A percentile compares a stretch with the other conserved stretches of the same genome.
Evolutionary conservation across 352 stramenopile genomes (phyloP).

Genomic region (Pythium scleroteichum): DNA sequence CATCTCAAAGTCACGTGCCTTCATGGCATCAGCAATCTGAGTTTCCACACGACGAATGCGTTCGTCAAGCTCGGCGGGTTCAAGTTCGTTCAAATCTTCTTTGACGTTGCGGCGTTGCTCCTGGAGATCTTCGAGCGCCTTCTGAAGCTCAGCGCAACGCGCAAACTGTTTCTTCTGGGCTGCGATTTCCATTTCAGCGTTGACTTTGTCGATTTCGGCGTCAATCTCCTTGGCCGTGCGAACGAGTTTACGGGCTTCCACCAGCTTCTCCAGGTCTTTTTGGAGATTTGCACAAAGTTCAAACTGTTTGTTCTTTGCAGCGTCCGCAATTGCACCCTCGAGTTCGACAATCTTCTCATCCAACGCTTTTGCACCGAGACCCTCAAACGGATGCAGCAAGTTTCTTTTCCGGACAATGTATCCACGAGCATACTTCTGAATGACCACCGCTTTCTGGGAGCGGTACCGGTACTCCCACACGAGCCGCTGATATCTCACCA

Average conservation of each 20-base stretch:
- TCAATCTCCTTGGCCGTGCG: slow-evolving; percentile 89
- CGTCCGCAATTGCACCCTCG: slow-evolving; percentile 77
- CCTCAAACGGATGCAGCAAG: slow-evolving; percentile 76
- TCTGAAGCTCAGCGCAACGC: slow-evolving; percentile 77
- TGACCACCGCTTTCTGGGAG: slow-evolving; percentile 52
- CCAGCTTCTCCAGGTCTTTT: slow-evolving; percentile 78
- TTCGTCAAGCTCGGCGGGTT: slow-evolving; percentile 79
- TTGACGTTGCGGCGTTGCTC: slow-evolving; percentile 75
- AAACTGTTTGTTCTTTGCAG: slow-evolving; percentile 83
- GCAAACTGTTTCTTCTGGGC: slow-evolving; percentile 82
- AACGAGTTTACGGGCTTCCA: slow-evolving; percentile 81
- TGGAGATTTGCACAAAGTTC: slow-evolving; percentile 82
- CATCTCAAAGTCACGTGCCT: slow-evolving; percentile 76
- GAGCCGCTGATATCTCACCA: slow-evolving; percentile 57
- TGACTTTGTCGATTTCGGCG: slow-evolving; percentile 70
- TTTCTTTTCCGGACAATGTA: slow-evolving; percentile 75
- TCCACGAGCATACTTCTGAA: slow-evolving; percentile 76
- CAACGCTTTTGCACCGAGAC: slow-evolving; percentile 74
- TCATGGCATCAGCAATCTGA: slow-evolving; percentile 75
- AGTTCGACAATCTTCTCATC: slow-evolving; percentile 76
- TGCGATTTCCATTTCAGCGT: slow-evolving; percentile 75
- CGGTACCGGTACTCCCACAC: slow-evolving; percentile 54
- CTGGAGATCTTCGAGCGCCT: slow-evolving; percentile 76
- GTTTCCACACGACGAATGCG: slow-evolving; percentile 69
- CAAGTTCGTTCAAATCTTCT: slow-evolving; percentile 86